These are phyloP conservation scores for Talaromyces sp. DNA, from an alignment of 2,329 filamentous ascomycete species.

Conservation along the genomic window DNA sequence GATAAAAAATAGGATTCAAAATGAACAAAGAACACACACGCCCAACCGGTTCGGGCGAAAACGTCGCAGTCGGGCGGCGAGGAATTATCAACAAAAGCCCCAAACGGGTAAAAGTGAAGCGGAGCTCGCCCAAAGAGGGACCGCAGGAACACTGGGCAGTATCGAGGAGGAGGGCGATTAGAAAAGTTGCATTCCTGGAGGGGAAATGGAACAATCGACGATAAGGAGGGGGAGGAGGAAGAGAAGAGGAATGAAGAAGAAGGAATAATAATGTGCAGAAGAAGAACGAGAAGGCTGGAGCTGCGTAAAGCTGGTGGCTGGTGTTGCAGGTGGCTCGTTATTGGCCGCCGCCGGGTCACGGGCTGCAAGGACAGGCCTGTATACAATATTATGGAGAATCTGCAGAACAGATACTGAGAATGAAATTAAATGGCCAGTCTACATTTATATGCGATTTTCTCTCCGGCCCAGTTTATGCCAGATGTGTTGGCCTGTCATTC, in stretches of 20 bases:
- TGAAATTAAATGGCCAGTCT: background rate
- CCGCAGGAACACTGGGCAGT: background rate
- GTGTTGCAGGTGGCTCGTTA: background rate
- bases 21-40: background rate
- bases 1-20: background rate
- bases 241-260: background rate
- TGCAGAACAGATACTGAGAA: too few relatives aligned
- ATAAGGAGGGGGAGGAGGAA: background rate
- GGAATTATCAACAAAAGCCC: background rate
- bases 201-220: background rate
- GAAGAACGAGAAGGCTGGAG: conserved; percentile 21
- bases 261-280: background rate
- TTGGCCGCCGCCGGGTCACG: background rate
- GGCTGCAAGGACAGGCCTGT: background rate
- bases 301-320: conserved; percentile 16
- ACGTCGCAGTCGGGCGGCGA: background rate
- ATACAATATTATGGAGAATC: background rate
- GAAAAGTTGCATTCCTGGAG: background rate
- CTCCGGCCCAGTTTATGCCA: background rate
- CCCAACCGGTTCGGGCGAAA: background rate
- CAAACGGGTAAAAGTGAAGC: conserved; percentile 13
- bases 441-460: background rate
- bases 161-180: background rate
- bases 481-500: background rate
- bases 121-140: conserved; percentile 4